phyloP scores from a whole-genome alignment of 352 stramenopile species.

The Phytopythium delawarense region DNA sequence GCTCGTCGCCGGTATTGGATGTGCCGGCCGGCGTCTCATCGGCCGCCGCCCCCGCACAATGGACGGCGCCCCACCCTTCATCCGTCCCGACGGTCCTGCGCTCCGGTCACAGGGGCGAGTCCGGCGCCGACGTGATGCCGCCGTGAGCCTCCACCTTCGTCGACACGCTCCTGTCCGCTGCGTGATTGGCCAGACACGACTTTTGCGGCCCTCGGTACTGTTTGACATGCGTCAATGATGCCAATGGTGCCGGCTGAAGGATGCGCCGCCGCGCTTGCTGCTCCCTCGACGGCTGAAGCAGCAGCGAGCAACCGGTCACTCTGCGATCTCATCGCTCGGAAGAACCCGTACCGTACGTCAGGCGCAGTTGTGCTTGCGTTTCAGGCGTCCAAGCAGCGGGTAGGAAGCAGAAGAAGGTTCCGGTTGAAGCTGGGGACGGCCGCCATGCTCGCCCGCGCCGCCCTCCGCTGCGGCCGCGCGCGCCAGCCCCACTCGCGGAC shows the following conservation, averaged over 20 bases:
- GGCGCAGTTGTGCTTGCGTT: neutral
- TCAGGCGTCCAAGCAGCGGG: constrained; percentile 1
- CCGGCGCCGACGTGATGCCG: neutral
- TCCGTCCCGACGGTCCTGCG: neutral
- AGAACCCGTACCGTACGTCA: neutral
- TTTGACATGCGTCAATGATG: neutral
- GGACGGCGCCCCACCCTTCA: no score
- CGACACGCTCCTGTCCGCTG: neutral
- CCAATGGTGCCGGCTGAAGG: constrained; percentile 2
- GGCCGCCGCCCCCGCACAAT: no score
- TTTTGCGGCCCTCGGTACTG: neutral
- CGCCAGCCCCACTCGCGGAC: constrained; percentile 1
- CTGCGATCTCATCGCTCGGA: neutral
- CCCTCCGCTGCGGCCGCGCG: neutral
- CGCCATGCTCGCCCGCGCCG: neutral
- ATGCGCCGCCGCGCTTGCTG: neutral
- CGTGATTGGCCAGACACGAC: neutral
- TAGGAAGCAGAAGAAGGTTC: neutral
- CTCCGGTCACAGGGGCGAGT: no score
- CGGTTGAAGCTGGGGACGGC: neutral
- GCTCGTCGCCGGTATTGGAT: neutral
- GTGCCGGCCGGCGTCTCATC: neutral
- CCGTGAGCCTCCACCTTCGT: neutral
- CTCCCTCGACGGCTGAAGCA: neutral
- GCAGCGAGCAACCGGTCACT: neutral